These are phyloP conservation scores for Metschnikowia cerradonensis DNA, from an alignment of 805 yeast genomes.

Conservation along the genomic window DNA sequence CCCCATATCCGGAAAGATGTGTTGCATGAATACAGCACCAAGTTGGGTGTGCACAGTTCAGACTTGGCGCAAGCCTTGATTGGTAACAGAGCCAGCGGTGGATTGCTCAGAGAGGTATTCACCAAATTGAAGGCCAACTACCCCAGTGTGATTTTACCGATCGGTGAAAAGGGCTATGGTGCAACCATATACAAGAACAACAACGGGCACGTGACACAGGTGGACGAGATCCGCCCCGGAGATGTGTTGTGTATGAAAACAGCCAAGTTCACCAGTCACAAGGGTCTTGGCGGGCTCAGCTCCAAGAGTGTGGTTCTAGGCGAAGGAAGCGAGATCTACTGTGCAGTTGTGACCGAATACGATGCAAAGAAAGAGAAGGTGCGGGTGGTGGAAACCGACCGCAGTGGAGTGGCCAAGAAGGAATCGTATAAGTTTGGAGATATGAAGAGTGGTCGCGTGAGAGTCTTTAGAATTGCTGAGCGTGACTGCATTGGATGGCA, in stretches of 20 bases:
- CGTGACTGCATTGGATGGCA: constrained; percentile 54
- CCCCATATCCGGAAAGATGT: constrained; percentile 45
- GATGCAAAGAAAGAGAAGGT: constrained; percentile 70
- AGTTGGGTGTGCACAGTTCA: constrained; percentile 50
- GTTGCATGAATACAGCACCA: constrained; percentile 46
- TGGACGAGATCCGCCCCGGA: constrained; percentile 72
- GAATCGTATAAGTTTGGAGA: constrained; percentile 67
- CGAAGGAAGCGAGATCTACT: constrained; percentile 35
- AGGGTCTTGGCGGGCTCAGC: constrained; percentile 35
- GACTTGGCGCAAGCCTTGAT: constrained; percentile 28
- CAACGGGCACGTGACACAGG: constrained; percentile 42
- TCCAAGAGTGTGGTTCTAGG: constrained; percentile 52
- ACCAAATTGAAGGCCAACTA: constrained; percentile 12
- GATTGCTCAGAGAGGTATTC: constrained; percentile 24
- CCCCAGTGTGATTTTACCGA: constrained; percentile 42
- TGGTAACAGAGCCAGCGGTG: constrained; percentile 30
- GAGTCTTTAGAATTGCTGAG: constrained; percentile 76
- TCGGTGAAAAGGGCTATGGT: constrained; percentile 71
- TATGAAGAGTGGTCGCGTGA: constrained; percentile 71
- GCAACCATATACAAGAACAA: constrained; percentile 57
- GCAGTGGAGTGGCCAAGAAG: constrained; percentile 48
- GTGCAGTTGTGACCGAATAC: constrained; percentile 64
- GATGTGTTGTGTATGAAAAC: constrained; percentile 75
- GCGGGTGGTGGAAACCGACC: constrained; percentile 58
- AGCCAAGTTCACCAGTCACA: constrained; percentile 70